phyloP scores from a whole-genome alignment of 768 basidiomycete genomes.

The Kwoniella dejecticola region DNA sequence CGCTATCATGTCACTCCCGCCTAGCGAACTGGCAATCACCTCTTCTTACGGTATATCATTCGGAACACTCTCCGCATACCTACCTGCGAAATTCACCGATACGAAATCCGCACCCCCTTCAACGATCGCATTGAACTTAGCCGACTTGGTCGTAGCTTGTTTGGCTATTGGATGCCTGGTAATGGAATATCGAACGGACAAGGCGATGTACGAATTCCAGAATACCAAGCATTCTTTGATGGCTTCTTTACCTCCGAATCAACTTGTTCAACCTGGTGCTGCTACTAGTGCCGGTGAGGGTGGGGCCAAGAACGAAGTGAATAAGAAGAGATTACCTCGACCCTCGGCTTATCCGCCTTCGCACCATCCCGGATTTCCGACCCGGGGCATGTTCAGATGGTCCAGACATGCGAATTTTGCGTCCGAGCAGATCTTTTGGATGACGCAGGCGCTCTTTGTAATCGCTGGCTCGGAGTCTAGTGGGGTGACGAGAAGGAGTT shows the following conservation, averaged over 20 bases:
- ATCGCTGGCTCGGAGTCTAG: conserved; percentile 40
- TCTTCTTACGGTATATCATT: conserved; percentile 19
- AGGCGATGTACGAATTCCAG: conserved; percentile 81
- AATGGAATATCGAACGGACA: conserved; percentile 82
- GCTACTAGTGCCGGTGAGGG: too few relatives aligned
- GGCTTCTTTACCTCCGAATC: conserved; percentile 57
- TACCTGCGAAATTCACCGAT: conserved; percentile 19
- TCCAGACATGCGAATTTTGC: conserved; percentile 89
- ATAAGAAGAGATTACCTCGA: conserved; percentile 54
- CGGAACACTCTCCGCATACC: conserved; percentile 19
- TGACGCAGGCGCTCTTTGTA: conserved; percentile 50
- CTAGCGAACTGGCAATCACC: conserved; percentile 30
- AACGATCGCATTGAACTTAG: conserved; percentile 62
- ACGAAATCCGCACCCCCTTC: conserved; percentile 55
- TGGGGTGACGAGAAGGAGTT: conserved; percentile 36
- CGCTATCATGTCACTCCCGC: conserved; percentile 53
- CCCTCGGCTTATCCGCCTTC: conserved; percentile 32
- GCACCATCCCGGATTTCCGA: conserved; percentile 74
- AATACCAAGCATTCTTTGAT: conserved; percentile 66
- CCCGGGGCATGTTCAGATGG: conserved; percentile 82
- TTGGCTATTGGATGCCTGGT: conserved; percentile 65
- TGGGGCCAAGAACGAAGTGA: background rate
- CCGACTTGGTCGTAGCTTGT: conserved; percentile 67
- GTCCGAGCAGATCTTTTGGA: conserved; percentile 80
- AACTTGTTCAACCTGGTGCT: conserved; percentile 7